Conservation (phyloP, 495 filamentous ascomycete genomes). For the Podospora australis region DNA sequence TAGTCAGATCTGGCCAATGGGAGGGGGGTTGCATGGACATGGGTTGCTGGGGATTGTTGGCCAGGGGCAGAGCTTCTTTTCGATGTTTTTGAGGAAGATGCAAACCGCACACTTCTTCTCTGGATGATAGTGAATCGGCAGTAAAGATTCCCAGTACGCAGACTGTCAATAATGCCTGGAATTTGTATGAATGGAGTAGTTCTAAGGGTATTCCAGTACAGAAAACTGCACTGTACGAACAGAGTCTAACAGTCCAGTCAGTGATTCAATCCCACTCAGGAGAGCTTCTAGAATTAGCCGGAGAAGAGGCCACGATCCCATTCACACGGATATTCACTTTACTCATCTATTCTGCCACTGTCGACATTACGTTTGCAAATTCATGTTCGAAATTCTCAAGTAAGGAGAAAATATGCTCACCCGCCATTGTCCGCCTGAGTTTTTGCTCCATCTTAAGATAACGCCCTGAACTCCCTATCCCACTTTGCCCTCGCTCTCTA, state of each 20-base stretch:
- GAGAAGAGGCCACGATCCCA: not conserved
- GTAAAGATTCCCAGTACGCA: too few species aligned
- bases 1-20: constrained; percentile 14
- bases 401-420: too few species aligned
- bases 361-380: not conserved
- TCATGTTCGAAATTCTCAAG: constrained; percentile 1
- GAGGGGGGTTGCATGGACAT: not conserved
- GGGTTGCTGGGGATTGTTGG: too few species aligned
- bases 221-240: too few species aligned
- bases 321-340: not conserved
- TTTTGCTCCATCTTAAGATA: not conserved
- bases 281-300: not conserved
- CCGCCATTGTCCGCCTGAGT: too few species aligned
- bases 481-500: not conserved
- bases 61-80: too few species aligned
- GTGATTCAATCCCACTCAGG: not conserved
- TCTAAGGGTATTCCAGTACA: too few species aligned
- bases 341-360: not conserved
- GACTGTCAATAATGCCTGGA: too few species aligned
- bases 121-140: too few species aligned
- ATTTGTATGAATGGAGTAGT: too few species aligned
- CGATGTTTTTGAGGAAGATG: too few species aligned
- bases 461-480: constrained; percentile 1
- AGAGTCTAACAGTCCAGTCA: not conserved
- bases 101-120: too few species aligned